Evolutionary conservation across 352 stramenopile species (phyloP), one percentile per base, ranked within the genome.

Genomic region (Phytophthora litchii): DNA sequence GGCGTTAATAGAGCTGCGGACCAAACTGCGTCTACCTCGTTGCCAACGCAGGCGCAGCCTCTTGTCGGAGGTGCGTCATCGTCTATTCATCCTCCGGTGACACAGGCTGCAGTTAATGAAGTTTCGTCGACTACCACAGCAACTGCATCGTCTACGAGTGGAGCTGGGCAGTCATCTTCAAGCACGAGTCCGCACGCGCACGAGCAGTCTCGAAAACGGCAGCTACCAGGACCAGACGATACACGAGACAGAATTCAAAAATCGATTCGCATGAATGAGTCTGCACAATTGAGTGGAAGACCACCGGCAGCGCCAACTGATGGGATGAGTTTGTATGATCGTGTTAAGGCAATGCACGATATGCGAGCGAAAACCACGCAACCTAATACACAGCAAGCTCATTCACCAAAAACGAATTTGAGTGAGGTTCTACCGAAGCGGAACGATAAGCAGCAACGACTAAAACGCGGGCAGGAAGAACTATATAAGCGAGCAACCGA

Each of bases 311-410:
- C 45, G 57, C 11, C 54, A 34, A 54, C 25, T 14, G 60, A 77
- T 21, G 60, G 67, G 12, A 70, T 74, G 60, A 80, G 54, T 62
- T 40, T 85, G 6, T 78, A 83, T 56, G 78, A 85, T 34, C 59
- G 61, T 36, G 64, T 88, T 3, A 66, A 74, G 29, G 57, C 60
- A 25, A 75, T 82, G 74, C 74, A 81, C 38, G 75, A 81, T 34
- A 42, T 67, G 47, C 60, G 51, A 62, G 55, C 37, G 40, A 63
- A 48, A 58, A 51, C 43, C 21, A 34, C 51, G 27, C 36, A 59
- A 34, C 14, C 34, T 16, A 59, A 61, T 4, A 19, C 35, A 19
- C 16, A 29, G 8, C 43, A 73, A 54, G 44, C 43, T 27, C 54
- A 6, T 43, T 53, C 48, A 10, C 31, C 44, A 20, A 74, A 62